phyloP scores from a whole-genome alignment of 23 red algal species.

The Gracilaria domingensis region DNA sequence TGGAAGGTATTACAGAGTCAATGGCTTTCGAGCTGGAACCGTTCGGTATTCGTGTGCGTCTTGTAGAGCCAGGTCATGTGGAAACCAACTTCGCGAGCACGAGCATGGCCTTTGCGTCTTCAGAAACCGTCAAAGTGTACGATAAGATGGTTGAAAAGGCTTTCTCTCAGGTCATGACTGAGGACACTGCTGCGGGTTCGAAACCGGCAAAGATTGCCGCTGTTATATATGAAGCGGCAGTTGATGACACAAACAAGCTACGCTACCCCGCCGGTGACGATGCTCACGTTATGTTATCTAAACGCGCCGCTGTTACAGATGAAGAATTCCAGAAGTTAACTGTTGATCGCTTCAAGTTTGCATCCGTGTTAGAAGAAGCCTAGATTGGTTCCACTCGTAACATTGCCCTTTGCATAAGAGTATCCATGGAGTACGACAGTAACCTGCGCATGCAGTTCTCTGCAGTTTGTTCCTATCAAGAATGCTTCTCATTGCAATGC shows the following conservation, averaged over 20 bases:
- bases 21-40: constrained; percentile 42
- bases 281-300: neutral
- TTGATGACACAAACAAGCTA: neutral
- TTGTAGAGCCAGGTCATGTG: constrained; percentile 37
- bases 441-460: no score
- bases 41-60: constrained; percentile 29
- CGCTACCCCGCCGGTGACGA: neutral
- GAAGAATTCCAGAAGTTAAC: neutral
- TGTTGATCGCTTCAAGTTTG: neutral
- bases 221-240: neutral
- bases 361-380: neutral
- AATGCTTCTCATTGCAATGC: no score
- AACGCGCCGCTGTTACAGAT: neutral
- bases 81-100: neutral
- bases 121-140: neutral
- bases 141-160: neutral
- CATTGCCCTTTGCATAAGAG: no score
- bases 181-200: neutral
- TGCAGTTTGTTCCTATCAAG: no score
- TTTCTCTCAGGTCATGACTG: neutral
- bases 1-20: constrained; percentile 30
- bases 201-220: neutral
- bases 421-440: no score
- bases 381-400: neutral
- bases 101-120: neutral